Evolutionary conservation across 768 basidiomycete genomes (phyloP).

Genomic region (Coprinopsis strossmayeri): DNA sequence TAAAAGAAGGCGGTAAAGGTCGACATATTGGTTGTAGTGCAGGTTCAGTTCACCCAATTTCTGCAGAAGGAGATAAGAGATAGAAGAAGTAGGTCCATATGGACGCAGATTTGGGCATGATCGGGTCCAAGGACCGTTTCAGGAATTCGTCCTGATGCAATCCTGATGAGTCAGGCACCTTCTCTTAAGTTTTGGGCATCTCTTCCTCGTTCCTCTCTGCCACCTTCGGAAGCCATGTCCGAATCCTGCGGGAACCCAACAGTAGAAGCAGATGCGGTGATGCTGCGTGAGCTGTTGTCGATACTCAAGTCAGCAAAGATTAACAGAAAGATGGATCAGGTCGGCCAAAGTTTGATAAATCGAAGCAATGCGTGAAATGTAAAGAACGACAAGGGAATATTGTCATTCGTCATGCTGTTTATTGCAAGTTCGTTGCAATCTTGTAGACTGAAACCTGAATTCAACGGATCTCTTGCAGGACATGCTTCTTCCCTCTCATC

Average conservation of each 20-base stretch:
- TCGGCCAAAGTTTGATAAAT: conserved; percentile 60
- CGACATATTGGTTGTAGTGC: neutral
- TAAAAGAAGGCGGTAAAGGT: conserved; percentile 64
- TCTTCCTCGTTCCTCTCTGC: too few species aligned
- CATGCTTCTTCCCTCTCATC: conserved; percentile 60
- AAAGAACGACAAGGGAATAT: conserved; percentile 59
- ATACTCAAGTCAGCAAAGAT: neutral
- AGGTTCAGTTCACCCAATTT: too few species aligned
- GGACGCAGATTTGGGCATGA: too few species aligned
- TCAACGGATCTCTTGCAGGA: conserved; percentile 13
- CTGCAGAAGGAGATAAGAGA: too few species aligned
- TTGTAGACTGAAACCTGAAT: conserved; percentile 1
- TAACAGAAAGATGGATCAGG: conserved; percentile 29
- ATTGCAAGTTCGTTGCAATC: conserved; percentile 61
- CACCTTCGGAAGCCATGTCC: conserved; percentile 19
- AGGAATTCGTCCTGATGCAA: too few species aligned
- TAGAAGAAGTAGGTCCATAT: too few species aligned
- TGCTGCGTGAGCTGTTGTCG: conserved; percentile 53
- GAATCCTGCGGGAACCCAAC: conserved; percentile 61
- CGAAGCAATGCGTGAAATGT: conserved; percentile 67
- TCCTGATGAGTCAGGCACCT: too few species aligned
- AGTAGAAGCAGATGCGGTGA: conserved; percentile 51
- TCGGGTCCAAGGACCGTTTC: too few species aligned
- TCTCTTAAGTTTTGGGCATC: too few species aligned
- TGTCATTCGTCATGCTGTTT: conserved; percentile 73